Conservation (phyloP, 106 monocot genomes). For the Phalaenopsis equestris region DNA sequence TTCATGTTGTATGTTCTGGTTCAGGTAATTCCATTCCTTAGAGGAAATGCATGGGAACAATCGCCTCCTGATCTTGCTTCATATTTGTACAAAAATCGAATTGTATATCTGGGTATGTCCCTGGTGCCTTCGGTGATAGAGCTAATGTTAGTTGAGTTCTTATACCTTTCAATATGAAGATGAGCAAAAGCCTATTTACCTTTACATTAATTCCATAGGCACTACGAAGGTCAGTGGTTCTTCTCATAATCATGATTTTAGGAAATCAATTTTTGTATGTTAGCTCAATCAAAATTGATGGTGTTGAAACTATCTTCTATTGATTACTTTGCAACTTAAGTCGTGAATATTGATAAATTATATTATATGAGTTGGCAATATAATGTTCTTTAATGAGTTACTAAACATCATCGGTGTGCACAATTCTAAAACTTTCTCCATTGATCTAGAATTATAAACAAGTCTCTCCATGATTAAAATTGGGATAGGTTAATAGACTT, state of each 20-base stretch:
- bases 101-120: slow-evolving; percentile 91
- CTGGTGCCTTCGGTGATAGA: slow-evolving; percentile 86
- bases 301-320: neutral
- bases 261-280: neutral
- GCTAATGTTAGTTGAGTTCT: slow-evolving; percentile 80
- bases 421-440: too few species aligned
- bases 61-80: slow-evolving; percentile 93
- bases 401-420: too few species aligned
- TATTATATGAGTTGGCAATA: neutral
- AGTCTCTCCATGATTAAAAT: too few species aligned
- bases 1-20: slow-evolving; percentile 3
- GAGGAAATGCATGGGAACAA: slow-evolving; percentile 91
- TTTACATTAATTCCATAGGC: slow-evolving; percentile 92
- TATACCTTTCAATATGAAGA: slow-evolving; percentile 89
- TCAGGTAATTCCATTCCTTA: slow-evolving; percentile 81
- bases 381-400: too few species aligned
- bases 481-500: too few species aligned
- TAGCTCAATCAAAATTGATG: neutral
- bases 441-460: too few species aligned
- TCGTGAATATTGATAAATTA: neutral
- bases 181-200: slow-evolving; percentile 71
- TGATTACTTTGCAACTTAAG: neutral
- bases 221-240: slow-evolving; percentile 59
- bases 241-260: neutral
- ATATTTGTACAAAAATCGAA: slow-evolving; percentile 81